Percentiles rank a stretch among this genome's conserved stretches.
Evolutionary conservation across 495 filamentous ascomycete genomes (phyloP).

Genomic region (Aspergillus kassunensis): DNA sequence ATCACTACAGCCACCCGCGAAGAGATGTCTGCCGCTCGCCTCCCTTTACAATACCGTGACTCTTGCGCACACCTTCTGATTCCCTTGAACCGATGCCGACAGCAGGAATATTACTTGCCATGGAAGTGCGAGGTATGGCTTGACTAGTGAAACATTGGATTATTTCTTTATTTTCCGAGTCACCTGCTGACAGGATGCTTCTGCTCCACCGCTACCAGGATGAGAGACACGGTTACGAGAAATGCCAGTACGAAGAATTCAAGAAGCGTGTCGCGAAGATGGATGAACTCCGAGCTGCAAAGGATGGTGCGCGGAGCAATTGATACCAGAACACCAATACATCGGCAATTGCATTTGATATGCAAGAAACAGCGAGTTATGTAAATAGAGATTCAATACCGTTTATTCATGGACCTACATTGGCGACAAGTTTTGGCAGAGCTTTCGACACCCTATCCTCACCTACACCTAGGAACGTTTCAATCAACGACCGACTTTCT

Average conservation of each 20-base stretch:
- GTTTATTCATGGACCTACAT: constrained; percentile 36
- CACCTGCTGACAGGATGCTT: constrained; percentile 3
- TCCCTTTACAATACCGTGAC: constrained; percentile 89
- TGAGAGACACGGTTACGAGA: constrained; percentile 96
- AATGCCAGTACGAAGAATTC: constrained; percentile 98
- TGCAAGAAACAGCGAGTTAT: constrained; percentile 34
- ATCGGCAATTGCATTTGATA: constrained; percentile 18
- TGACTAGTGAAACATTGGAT: neutral
- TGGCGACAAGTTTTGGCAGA: constrained; percentile 31
- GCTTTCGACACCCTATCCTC: constrained; percentile 12
- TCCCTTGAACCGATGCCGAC: constrained; percentile 90
- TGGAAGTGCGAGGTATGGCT: constrained; percentile 93
- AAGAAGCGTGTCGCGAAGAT: constrained; percentile 98
- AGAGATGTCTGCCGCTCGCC: constrained; percentile 86
- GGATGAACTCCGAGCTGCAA: constrained; percentile 87
- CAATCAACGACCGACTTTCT: neutral
- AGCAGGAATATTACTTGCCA: constrained; percentile 86
- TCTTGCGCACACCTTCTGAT: constrained; percentile 91
- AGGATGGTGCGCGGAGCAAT: constrained; percentile 85
- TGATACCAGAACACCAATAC: constrained; percentile 38
- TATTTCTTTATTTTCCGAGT: neutral
- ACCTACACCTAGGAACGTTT: neutral
- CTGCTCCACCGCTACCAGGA: constrained; percentile 49
- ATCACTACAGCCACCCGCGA: constrained; percentile 63
- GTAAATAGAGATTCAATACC: constrained; percentile 46